Conservation (phyloP, 306 rosid species). For the Cercis canadensis region DNA sequence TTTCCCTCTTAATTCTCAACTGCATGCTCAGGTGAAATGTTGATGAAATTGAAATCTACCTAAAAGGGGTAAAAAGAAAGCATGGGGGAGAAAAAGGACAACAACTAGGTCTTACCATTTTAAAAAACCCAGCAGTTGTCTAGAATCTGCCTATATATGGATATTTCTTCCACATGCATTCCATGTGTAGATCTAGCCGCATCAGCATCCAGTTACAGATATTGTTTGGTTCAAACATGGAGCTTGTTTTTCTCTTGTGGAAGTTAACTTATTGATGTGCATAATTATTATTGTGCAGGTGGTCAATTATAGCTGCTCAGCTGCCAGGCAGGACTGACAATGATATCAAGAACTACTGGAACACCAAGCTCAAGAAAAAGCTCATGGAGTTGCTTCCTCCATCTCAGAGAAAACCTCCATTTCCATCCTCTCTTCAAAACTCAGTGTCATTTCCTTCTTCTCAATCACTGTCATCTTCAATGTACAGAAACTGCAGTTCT, state of each 20-base stretch:
- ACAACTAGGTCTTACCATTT: constrained; percentile 9
- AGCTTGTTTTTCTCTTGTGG: neutral
- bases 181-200: constrained; percentile 51
- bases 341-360: constrained; percentile 96
- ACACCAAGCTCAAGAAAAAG: constrained; percentile 95
- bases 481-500: constrained; percentile 36
- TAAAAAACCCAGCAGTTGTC: constrained; percentile 7
- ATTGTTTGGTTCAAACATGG: constrained; percentile 11
- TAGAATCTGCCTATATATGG: constrained; percentile 42
- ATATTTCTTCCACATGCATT: constrained; percentile 47
- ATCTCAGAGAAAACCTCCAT: constrained; percentile 46
- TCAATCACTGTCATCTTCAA: constrained; percentile 33
- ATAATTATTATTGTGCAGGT: constrained; percentile 47
- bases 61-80: constrained; percentile 34
- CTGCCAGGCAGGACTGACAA: constrained; percentile 93
- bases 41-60: constrained; percentile 31
- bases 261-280: neutral
- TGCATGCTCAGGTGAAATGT: constrained; percentile 9
- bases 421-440: constrained; percentile 32
- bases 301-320: constrained; percentile 95
- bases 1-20: constrained; percentile 15
- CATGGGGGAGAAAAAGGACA: neutral
- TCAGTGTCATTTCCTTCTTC: constrained; percentile 28
- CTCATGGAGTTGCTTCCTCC: constrained; percentile 57
- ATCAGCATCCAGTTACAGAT: constrained; percentile 32